These are phyloP conservation scores for Aspergillus sojae DNA, from an alignment of 2,329 filamentous ascomycete species.

Conservation along the genomic window DNA sequence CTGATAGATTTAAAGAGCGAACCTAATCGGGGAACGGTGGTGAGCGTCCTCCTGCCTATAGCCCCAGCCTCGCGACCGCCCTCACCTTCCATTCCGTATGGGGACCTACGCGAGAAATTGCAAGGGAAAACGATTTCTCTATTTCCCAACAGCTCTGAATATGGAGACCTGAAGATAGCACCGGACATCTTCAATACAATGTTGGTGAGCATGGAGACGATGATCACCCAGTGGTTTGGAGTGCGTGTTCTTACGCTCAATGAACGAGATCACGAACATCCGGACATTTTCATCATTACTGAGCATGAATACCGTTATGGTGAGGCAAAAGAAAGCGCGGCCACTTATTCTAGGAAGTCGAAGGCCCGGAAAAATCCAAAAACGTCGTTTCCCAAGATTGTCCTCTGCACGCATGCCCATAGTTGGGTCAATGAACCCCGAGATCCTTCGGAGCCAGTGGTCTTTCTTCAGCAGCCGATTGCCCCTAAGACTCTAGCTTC, in stretches of 20 bases:
- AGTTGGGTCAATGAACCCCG: neutral
- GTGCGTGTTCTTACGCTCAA: neutral
- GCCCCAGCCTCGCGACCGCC: neutral
- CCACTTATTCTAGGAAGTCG: neutral
- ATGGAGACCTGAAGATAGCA: neutral
- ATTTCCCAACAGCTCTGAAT: neutral
- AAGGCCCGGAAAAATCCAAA: neutral
- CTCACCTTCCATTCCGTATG: neutral
- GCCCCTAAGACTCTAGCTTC: neutral
- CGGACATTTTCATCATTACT: neutral
- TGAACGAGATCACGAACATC: neutral
- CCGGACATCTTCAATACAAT: neutral
- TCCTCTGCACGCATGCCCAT: neutral
- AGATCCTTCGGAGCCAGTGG: neutral
- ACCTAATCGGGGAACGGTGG: neutral
- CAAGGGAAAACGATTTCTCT: neutral
- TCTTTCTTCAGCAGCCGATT: neutral
- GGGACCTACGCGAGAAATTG: neutral
- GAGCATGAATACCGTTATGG: neutral
- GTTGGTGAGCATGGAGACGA: neutral
- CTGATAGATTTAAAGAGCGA: constrained; percentile 2
- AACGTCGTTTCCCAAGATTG: neutral
- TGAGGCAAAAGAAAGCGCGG: neutral
- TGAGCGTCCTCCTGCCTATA: neutral
- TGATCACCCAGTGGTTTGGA: neutral